Percentiles rank a stretch among this genome's conserved stretches.
phyloP scores from a whole-genome alignment of 163 green algal genomes.

The Trebouxia gelatinosa region DNA sequence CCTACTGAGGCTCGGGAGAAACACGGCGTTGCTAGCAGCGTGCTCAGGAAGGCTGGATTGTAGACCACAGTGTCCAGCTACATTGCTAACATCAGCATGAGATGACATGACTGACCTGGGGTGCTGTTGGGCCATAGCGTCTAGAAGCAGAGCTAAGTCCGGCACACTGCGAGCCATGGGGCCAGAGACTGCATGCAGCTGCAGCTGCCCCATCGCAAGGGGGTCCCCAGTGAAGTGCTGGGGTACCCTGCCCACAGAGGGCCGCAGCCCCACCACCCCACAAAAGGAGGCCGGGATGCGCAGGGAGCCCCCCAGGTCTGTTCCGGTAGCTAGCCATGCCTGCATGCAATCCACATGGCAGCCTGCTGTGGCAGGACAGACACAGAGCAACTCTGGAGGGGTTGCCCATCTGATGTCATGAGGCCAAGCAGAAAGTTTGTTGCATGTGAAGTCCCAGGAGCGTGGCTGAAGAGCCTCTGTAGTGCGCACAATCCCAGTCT shows the following conservation, averaged over 20 bases:
- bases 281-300: constrained; percentile 62
- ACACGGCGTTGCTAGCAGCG: too few relatives aligned
- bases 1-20: too few relatives aligned
- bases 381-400: background rate
- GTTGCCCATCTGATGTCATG: too few relatives aligned
- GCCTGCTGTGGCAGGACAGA: too few relatives aligned
- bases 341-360: constrained; percentile 25
- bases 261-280: constrained; percentile 56
- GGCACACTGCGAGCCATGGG: constrained; percentile 51
- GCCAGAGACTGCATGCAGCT: constrained; percentile 36
- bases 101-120: constrained; percentile 9
- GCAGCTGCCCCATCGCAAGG: background rate
- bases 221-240: background rate
- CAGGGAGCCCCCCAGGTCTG: constrained; percentile 64
- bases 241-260: constrained; percentile 46
- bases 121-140: constrained; percentile 44
- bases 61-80: too few relatives aligned
- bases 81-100: background rate
- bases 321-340: constrained; percentile 53
- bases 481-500: too few relatives aligned
- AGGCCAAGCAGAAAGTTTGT: background rate
- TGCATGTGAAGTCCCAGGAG: constrained; percentile 47
- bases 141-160: constrained; percentile 57
- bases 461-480: constrained; percentile 50
- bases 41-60: too few relatives aligned